Evolutionary conservation across 2,329 filamentous ascomycete species (phyloP).

Genomic region (Arthrinium puccinioides): DNA sequence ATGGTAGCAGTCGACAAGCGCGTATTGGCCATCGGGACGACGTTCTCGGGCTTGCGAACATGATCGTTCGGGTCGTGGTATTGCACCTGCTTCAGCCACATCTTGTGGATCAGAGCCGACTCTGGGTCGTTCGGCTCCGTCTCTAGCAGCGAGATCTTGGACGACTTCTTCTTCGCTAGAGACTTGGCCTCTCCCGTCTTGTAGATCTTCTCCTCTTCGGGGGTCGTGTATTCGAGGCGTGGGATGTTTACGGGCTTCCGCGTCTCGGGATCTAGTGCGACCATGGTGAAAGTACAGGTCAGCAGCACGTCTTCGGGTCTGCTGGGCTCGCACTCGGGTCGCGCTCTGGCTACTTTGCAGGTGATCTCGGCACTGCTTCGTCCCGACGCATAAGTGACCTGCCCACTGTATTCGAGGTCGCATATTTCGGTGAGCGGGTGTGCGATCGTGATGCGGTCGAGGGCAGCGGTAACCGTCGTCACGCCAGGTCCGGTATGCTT

Average conservation of each 20-base stretch:
- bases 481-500: constrained; percentile 54
- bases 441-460: constrained; percentile 50
- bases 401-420: constrained; percentile 63
- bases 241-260: constrained; percentile 57
- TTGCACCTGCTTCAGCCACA: constrained; percentile 62
- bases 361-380: constrained; percentile 69
- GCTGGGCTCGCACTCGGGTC: constrained; percentile 46
- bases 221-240: constrained; percentile 48
- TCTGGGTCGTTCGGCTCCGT: constrained; percentile 65
- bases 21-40: constrained; percentile 52
- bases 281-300: constrained; percentile 64
- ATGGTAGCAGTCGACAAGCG: constrained; percentile 57
- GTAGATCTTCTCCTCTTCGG: constrained; percentile 58
- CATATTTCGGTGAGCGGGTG: constrained; percentile 70
- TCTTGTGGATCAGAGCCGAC: constrained; percentile 63
- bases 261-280: constrained; percentile 61
- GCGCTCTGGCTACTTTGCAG: constrained; percentile 63
- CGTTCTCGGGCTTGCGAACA: constrained; percentile 25
- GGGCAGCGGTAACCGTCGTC: constrained; percentile 40
- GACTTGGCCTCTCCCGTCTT: constrained; percentile 53
- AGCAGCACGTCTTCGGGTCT: constrained; percentile 35
- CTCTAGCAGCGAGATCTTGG: constrained; percentile 54
- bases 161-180: constrained; percentile 53
- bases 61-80: constrained; percentile 40
- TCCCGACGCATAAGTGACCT: constrained; percentile 61